Base-by-base conservation (phyloP, 345 rosid genomes). In the Camelina neglecta region DNA sequence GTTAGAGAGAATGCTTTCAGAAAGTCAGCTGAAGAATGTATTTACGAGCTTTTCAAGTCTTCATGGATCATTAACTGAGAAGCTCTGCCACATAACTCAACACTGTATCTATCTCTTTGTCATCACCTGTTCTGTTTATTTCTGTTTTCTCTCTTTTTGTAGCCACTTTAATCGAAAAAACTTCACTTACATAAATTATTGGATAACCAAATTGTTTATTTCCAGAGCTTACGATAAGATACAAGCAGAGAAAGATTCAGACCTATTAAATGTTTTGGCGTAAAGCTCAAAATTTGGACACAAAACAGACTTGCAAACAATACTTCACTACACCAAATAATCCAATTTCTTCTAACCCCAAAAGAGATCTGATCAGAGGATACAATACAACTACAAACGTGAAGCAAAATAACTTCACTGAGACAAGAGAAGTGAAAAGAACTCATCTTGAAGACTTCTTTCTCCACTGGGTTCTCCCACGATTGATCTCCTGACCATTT, bases 401-500 rank as follows among this genome's bases (percentile, higher is more conserved):
- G 80, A 77, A 77, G 66, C 66, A 57, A 57, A 63, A 23, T 18
- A 1, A 57, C 75, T 56, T 47, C 71, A 66, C 72, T 58, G 38
- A 66, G 57, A 73, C 48, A 11, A 42, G 20, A 51, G 7, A 61
- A 41, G 63, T 11, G 63, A 16, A 51, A 51, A 42, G 4, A 69
- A 42, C 71, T 84, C 77, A 91, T 81, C 88, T 82, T 5, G 79
- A 15, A 3, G 80, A 71, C 65, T 94, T 94, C 84, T 85, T 89
- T 80, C 92, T 86, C 98, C 96, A 94, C 64, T 85, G 86, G 7
- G 97, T 87, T 41, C 89, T 85, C 23, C 99, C 96, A 4, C 91
- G 87, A 80, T 89, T 95, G 70, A 95, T 92, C 80, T 95, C 97
- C 29, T 81, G 86, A 55, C 97, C 91, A 9, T 90, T 81, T 21